Evolutionary conservation across 1,284 basidiomycete genomes (phyloP).

Genomic region (Trichosporon sp.): DNA sequence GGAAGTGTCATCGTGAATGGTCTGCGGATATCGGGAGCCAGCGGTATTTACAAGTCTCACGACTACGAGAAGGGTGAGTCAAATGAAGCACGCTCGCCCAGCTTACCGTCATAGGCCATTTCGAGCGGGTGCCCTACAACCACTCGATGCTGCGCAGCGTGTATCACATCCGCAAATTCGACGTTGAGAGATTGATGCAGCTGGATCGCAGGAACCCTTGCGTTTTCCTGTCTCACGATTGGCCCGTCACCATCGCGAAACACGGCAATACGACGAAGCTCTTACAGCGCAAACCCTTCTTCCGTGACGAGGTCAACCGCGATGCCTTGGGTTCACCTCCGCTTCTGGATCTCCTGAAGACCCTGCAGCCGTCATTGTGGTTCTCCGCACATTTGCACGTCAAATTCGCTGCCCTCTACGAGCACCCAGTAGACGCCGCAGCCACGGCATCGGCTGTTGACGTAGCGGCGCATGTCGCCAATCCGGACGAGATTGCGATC

Average conservation of each 20-base stretch:
- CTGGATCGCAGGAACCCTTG: conserved; percentile 33
- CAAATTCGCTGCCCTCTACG: conserved; percentile 64
- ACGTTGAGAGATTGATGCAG: conserved; percentile 66
- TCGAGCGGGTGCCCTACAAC: conserved; percentile 59
- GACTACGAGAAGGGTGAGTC: conserved; percentile 70
- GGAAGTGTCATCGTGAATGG: conserved; percentile 85
- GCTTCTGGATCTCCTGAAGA: conserved; percentile 68
- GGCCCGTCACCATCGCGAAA: conserved; percentile 82
- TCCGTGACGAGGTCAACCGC: conserved; percentile 60
- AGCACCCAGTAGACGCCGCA: conserved; percentile 51
- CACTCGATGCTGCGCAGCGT: conserved; percentile 68
- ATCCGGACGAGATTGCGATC: conserved; percentile 67
- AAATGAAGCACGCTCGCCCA: background rate
- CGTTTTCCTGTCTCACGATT: conserved; percentile 92
- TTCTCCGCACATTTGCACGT: conserved; percentile 93
- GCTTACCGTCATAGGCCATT: conserved; percentile 47
- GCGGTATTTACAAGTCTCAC: conserved; percentile 83
- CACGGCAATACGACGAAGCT: conserved; percentile 68
- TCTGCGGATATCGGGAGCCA: conserved; percentile 78
- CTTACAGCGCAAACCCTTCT: conserved; percentile 74
- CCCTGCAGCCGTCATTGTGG: conserved; percentile 83
- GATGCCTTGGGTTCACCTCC: conserved; percentile 85
- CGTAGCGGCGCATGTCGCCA: conserved; percentile 33
- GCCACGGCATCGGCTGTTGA: background rate
- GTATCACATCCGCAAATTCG: conserved; percentile 88